Evolutionary conservation across 108 stramenopile species (phyloP), one percentile per base, ranked within the genome.

Genomic region (Parietichytrium sp.): DNA sequence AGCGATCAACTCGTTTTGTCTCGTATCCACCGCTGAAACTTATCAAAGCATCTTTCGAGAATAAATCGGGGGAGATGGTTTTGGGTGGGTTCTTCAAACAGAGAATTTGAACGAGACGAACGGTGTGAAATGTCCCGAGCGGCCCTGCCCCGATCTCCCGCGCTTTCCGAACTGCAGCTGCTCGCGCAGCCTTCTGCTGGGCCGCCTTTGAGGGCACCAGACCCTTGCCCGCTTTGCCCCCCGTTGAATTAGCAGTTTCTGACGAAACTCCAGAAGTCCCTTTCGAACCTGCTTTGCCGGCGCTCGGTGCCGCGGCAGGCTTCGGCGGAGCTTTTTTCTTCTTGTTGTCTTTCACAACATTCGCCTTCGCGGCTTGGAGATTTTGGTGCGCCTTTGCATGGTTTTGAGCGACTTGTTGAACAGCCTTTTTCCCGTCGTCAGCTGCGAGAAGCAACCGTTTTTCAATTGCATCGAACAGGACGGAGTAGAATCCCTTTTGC

Each of bases 401-500:
- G 20, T 20, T 72, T 7, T 72, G 61, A 2, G 45, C 10, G 29
- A 42, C 61, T 10, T 72, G 38, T 25, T 72, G 61, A 33, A 72
- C 20, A 6, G 61, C 61, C 20, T 47, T 72, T 42, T 72, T 72
- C 15, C 61, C 61, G 20, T 72, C 61, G 20, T 72, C 61, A n/a
- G 61, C 61, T 0, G 61, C 61, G 16, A 27, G 6, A 6, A 72
- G 42, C 36, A 72, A 42, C 10, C 61, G 29, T 2, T 72, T 23
- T 42, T 72, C 61, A 42, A 72, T 72, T 23, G 20, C 61, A 10
- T 72, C 38, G 20, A 7, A 25, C 29, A 72, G 61, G 10, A n/a
- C 13, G 29, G 38, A n/a, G 61, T 72, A 72, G 20, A 72, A 72
- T 0, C 3, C 61, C 15, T 25, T 38, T 23, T 72, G 38, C 1